phyloP scores from a whole-genome alignment of 2,329 filamentous ascomycete species.

The Nemania sp. region DNA sequence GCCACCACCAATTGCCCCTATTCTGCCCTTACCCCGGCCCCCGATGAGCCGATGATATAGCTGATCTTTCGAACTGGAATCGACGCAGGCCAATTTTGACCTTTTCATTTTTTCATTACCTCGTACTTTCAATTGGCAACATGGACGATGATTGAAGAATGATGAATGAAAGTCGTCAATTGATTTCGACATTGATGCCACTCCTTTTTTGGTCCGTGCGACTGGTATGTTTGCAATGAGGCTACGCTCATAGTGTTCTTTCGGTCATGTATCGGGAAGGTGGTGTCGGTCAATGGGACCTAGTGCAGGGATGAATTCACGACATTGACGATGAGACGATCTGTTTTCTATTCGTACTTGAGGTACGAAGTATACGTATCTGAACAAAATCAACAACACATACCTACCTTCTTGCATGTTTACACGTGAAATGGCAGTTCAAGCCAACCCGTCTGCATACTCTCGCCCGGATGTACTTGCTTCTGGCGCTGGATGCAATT shows the following conservation, averaged over 20 bases:
- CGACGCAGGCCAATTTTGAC: background rate
- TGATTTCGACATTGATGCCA: background rate
- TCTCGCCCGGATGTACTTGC: conserved; percentile 2
- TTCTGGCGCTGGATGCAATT: conserved; percentile 16
- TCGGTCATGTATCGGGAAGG: conserved; percentile 7
- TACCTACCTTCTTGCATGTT: no score
- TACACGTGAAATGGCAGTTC: conserved; percentile 19
- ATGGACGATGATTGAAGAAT: background rate
- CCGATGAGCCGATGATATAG: background rate
- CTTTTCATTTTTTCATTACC: no score
- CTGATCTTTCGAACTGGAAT: background rate
- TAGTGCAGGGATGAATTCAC: conserved; percentile 12
- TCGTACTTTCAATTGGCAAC: background rate
- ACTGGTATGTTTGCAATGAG: background rate
- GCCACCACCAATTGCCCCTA: background rate
- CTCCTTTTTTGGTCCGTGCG: background rate
- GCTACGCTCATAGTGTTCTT: background rate
- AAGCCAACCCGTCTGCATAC: conserved; percentile 9
- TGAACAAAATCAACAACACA: background rate
- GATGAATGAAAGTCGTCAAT: background rate
- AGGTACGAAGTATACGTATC: background rate
- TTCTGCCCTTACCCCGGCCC: background rate
- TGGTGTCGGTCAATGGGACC: background rate
- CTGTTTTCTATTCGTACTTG: conserved; percentile 5
- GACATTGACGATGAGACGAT: conserved; percentile 16